phyloP scores from a whole-genome alignment of 1,284 basidiomycete genomes.

The Cystobasidium pallidum region DNA sequence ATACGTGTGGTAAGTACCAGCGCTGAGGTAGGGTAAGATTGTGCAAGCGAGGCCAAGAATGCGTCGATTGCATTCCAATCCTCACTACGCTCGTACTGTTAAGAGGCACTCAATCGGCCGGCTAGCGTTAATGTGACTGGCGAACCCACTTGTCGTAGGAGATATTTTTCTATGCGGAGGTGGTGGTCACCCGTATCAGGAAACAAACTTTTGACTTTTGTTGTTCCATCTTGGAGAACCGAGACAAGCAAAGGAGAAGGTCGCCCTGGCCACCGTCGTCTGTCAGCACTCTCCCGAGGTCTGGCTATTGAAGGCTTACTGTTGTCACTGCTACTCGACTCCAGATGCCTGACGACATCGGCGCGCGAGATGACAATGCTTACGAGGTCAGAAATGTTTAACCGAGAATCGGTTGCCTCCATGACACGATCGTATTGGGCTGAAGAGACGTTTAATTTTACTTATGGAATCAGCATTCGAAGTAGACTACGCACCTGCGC shows the following conservation, averaged over 20 bases:
- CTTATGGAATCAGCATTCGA: not conserved
- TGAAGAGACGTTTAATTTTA: too few species aligned
- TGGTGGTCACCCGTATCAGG: constrained; percentile 66
- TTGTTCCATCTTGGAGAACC: constrained; percentile 52
- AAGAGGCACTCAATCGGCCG: not conserved
- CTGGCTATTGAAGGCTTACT: not conserved
- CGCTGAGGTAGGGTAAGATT: constrained; percentile 46
- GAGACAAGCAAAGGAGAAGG: constrained; percentile 21
- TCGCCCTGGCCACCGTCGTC: too few species aligned
- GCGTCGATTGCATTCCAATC: constrained; percentile 51
- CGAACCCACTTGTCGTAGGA: constrained; percentile 66
- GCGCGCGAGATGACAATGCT: constrained; percentile 59
- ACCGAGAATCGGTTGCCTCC: not conserved
- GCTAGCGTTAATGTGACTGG: too few species aligned
- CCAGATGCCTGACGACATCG: constrained; percentile 19
- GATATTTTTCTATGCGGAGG: constrained; percentile 77
- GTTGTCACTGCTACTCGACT: not conserved
- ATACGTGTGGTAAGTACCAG: constrained; percentile 53
- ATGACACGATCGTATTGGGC: constrained; percentile 15
- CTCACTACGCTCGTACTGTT: constrained; percentile 53
- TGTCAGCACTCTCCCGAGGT: not conserved
- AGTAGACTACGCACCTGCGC: not conserved
- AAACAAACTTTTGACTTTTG: constrained; percentile 58
- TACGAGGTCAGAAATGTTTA: constrained; percentile 64
- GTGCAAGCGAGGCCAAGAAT: constrained; percentile 52